phyloP scores from a whole-genome alignment of 805 yeast genomes.

The Tetrapisispora iriomotensis region DNA sequence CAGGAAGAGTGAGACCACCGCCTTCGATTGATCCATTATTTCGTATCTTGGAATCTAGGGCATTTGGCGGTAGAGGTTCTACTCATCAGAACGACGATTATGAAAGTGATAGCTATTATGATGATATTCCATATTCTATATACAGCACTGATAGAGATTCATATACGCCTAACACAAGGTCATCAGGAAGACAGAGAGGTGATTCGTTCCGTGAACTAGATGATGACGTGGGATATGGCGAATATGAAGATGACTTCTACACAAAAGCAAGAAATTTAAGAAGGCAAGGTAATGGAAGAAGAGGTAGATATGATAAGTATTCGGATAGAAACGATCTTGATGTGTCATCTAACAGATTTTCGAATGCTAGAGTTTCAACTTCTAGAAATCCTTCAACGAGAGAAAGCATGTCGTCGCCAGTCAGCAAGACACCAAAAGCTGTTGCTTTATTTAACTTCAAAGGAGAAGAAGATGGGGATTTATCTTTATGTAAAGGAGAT shows the following conservation, averaged over 20 bases:
- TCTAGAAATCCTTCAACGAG: not conserved
- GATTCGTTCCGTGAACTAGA: constrained; percentile 1
- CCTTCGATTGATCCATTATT: constrained; percentile 80
- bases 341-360: not conserved
- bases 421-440: constrained; percentile 49
- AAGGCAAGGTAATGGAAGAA: not conserved
- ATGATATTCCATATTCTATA: constrained; percentile 42
- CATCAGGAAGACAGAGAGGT: constrained; percentile 15
- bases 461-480: constrained; percentile 90
- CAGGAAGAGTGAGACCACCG: constrained; percentile 84
- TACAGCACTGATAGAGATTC: constrained; percentile 28
- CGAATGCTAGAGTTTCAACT: constrained; percentile 1
- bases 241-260: constrained; percentile 5
- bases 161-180: constrained; percentile 19
- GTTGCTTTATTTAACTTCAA: constrained; percentile 80
- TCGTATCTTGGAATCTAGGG: constrained; percentile 76
- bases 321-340: not conserved
- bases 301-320: not conserved
- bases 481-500: constrained; percentile 91
- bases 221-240: constrained; percentile 4
- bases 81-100: not conserved
- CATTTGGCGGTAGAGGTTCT: constrained; percentile 36
- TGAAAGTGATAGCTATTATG: constrained; percentile 40
- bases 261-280: constrained; percentile 2
- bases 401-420: not conserved